Evolutionary conservation across 129 eudicot species (phyloP).

Genomic region (Lonicera japonica): DNA sequence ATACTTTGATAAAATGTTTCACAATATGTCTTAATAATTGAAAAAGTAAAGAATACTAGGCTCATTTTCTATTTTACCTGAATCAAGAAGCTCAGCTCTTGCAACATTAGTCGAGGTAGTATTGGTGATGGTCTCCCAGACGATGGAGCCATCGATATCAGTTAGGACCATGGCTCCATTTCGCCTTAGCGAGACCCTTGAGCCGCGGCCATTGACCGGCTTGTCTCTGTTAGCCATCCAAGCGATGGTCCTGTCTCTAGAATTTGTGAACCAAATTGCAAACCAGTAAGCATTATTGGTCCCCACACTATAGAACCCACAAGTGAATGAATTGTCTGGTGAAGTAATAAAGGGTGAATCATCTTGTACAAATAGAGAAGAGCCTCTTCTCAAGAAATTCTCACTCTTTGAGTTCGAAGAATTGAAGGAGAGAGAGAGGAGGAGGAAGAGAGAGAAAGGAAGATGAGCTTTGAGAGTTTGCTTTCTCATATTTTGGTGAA

Average conservation of each 20-base stretch:
- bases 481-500: neutral
- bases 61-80: too few species aligned
- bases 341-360: conserved; percentile 26
- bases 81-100: conserved; percentile 19
- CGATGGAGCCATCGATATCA: conserved; percentile 31
- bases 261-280: conserved; percentile 41
- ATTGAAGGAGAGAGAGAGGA: conserved; percentile 2
- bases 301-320: conserved; percentile 32
- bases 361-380: conserved; percentile 25
- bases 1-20: too few species aligned
- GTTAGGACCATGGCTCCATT: conserved; percentile 35
- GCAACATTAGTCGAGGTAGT: conserved; percentile 18
- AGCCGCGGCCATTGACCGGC: conserved; percentile 37
- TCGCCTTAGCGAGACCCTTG: conserved; percentile 18
- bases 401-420: conserved; percentile 19
- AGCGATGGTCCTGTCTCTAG: conserved; percentile 30
- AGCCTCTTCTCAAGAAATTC: conserved; percentile 16
- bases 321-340: conserved; percentile 32
- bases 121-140: conserved; percentile 40
- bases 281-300: conserved; percentile 36
- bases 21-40: too few species aligned
- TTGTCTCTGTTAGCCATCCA: conserved; percentile 46
- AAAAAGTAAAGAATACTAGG: too few species aligned
- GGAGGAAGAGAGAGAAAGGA: neutral
- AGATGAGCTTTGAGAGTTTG: neutral